Conservation (phyloP, 371 early-diverging fungal genomes). For the Mortierella sp. region DNA sequence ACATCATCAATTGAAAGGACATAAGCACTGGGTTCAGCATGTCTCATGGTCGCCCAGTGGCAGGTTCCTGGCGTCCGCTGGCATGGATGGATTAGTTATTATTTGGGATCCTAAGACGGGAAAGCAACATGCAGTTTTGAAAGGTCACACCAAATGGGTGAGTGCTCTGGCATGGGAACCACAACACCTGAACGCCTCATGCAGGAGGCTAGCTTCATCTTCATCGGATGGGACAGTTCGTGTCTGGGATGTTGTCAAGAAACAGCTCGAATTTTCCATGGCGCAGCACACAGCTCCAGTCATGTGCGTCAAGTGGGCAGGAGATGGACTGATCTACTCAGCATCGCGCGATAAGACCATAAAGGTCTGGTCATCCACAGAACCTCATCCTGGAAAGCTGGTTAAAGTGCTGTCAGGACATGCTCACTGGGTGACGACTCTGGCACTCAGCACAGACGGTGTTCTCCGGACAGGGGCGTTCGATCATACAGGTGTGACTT, state of each 20-base stretch:
- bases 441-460: constrained; percentile 92
- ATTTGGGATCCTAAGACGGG: constrained; percentile 92
- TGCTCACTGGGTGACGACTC: constrained; percentile 95
- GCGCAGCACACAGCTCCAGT: constrained; percentile 93
- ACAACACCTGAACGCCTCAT: constrained; percentile 79
- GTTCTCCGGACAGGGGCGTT: constrained; percentile 90
- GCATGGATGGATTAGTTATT: constrained; percentile 93
- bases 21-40: constrained; percentile 94
- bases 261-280: constrained; percentile 82
- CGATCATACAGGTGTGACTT: constrained; percentile 81
- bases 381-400: constrained; percentile 74
- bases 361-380: constrained; percentile 89
- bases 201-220: constrained; percentile 87
- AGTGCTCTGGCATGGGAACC: constrained; percentile 95
- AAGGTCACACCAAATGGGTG: constrained; percentile 91
- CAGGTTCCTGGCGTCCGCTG: constrained; percentile 86
- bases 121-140: constrained; percentile 83
- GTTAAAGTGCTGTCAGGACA: constrained; percentile 90
- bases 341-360: constrained; percentile 93
- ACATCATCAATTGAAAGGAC: constrained; percentile 77
- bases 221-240: constrained; percentile 97
- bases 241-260: constrained; percentile 91
- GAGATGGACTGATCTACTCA: constrained; percentile 92
- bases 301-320: constrained; percentile 95
- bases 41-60: constrained; percentile 96